These are phyloP conservation scores for Paecilomyces formosus DNA, from an alignment of 2,329 filamentous ascomycete species.

Conservation along the genomic window DNA sequence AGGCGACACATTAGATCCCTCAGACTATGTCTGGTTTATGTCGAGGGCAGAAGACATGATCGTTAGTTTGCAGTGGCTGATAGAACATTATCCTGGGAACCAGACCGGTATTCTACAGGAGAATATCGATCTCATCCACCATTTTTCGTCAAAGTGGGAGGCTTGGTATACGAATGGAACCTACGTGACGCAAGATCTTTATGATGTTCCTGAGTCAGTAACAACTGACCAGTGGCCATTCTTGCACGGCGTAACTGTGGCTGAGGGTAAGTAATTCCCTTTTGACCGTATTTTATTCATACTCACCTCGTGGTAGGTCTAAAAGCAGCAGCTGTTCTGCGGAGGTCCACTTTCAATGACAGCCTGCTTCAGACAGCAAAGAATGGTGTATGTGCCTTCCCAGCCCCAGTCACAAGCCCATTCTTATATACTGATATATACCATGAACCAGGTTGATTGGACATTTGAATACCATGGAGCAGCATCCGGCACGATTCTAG, in stretches of 20 bases:
- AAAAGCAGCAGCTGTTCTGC: slow-evolving; percentile 39
- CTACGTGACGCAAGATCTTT: slow-evolving; percentile 30
- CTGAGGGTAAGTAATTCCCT: slow-evolving; percentile 15
- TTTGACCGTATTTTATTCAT: background rate
- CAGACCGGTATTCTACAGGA: slow-evolving; percentile 29
- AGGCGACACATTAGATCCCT: slow-evolving; percentile 25
- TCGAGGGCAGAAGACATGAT: slow-evolving; percentile 39
- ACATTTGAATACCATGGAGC: slow-evolving; percentile 43
- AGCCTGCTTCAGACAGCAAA: slow-evolving; percentile 32
- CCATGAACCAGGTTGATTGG: slow-evolving; percentile 27
- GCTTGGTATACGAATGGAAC: slow-evolving; percentile 30
- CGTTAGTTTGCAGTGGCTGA: slow-evolving; percentile 42
- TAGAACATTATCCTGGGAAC: slow-evolving; percentile 36
- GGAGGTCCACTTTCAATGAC: slow-evolving; percentile 40
- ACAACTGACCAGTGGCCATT: slow-evolving; percentile 29
- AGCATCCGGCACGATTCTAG: slow-evolving; percentile 42
- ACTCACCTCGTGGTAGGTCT: slow-evolving; percentile 22
- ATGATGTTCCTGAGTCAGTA: slow-evolving; percentile 23
- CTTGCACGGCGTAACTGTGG: slow-evolving; percentile 43
- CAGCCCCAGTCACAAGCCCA: background rate
- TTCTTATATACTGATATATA: background rate
- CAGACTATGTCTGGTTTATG: slow-evolving; percentile 35
- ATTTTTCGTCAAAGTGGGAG: slow-evolving; percentile 33
- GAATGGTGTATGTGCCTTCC: slow-evolving; percentile 19
- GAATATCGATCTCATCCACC: slow-evolving; percentile 37